Evolutionary conservation across 495 filamentous ascomycete species (phyloP).

Genomic region (Cercophora sp.): DNA sequence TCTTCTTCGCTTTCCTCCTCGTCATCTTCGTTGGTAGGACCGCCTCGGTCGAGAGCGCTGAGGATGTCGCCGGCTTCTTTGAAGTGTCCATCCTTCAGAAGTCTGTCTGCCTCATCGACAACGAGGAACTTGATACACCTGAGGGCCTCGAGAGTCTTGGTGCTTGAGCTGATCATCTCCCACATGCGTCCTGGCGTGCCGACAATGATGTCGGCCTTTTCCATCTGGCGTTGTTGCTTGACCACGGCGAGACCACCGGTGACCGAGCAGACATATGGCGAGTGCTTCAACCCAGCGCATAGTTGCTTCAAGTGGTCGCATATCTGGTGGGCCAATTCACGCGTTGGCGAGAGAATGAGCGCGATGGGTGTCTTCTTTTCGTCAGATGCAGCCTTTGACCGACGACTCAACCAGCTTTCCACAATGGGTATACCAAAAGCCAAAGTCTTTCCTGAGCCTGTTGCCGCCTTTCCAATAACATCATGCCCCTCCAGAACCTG

Average conservation of each 20-base stretch:
- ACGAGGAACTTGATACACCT: slow-evolving; percentile 74
- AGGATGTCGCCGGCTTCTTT: slow-evolving; percentile 89
- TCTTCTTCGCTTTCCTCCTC: slow-evolving; percentile 25
- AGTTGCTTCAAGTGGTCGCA: slow-evolving; percentile 73
- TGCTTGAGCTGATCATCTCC: slow-evolving; percentile 76
- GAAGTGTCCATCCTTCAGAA: slow-evolving; percentile 90
- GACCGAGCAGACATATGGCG: slow-evolving; percentile 69
- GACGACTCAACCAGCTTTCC: slow-evolving; percentile 54
- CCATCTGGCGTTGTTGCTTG: slow-evolving; percentile 81
- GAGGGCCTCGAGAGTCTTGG: slow-evolving; percentile 55
- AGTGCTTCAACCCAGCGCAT: slow-evolving; percentile 55
- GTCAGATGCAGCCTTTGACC: slow-evolving; percentile 30
- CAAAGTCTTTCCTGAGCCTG: slow-evolving; percentile 80
- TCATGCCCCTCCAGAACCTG: slow-evolving; percentile 70
- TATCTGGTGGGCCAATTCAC: slow-evolving; percentile 91
- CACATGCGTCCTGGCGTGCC: slow-evolving; percentile 90
- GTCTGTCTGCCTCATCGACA: slow-evolving; percentile 89
- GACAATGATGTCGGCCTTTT: slow-evolving; percentile 77
- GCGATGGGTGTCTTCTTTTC: slow-evolving; percentile 59
- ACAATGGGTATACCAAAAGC: slow-evolving; percentile 78
- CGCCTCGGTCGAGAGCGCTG: slow-evolving; percentile 59
- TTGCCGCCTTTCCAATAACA: slow-evolving; percentile 76
- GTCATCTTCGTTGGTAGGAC: slow-evolving; percentile 14
- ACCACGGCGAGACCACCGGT: slow-evolving; percentile 89
- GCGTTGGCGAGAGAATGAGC: slow-evolving; percentile 84